Base-by-base conservation (phyloP, 331 rosid genomes). In the Quercus lobata region DNA sequence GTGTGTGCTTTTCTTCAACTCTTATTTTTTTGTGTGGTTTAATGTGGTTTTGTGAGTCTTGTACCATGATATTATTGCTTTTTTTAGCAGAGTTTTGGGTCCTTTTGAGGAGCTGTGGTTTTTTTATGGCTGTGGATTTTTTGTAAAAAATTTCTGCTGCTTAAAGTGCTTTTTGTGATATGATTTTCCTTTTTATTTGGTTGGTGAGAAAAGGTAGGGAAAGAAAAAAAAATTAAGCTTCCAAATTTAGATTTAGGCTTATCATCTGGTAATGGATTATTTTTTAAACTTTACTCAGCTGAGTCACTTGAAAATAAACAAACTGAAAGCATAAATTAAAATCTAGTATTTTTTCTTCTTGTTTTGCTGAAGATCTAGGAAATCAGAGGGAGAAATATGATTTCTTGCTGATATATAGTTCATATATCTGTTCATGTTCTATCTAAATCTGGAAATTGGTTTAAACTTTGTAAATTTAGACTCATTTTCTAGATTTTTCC, bases 1-100 rank as follows among this genome's bases (percentile, higher is more conserved):
- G 90, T 90, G 73, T 30, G 82, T 19, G 27, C 29, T 52, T 25
- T 24, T 16, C 74, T 27, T 65, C 46, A 32, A 21, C 25, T 70
- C 17, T 3, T 14, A 11, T 2, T 21, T 41, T 70, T 21, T 8
- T 41, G 46, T 41, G 32, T 19, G 6, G 71, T 19, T 17, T 63
- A n/a, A 7, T 29, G 56, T 66, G 21, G 3, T 66, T 19, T 22
- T 70, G 2, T 4, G 74, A 11, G 21, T 78, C n/a, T 68, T 63
- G 21, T 62, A 46, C 25, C 30, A n/a, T 79, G 74, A 12, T 35
- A 78, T 14, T 35, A 78, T 14, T 75, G 73, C 17, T 73, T 5
- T 65, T 5, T 5, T 65, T 5, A 7, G 49, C 49, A n/a, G 7
- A 76, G 17, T 54, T 46, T 22, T 56, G n/a, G 4, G 4, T 19